phyloP scores from a whole-genome alignment of 495 filamentous ascomycete genomes.

The Hypoxylon cercidicola region DNA sequence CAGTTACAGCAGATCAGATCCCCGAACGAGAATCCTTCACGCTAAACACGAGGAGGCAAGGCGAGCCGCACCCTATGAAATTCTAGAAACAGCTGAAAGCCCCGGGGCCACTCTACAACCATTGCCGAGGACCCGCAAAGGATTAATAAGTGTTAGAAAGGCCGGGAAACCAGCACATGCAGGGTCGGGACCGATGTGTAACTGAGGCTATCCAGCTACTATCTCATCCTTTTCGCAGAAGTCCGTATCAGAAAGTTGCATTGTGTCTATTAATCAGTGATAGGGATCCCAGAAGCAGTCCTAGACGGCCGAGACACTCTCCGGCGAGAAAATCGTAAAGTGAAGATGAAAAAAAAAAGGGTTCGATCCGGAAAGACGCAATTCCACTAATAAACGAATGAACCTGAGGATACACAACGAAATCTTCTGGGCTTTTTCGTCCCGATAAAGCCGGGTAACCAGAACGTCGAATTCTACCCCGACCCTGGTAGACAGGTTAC shows the following conservation, averaged over 20 bases:
- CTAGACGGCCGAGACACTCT: background rate
- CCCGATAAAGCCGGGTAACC: conserved; percentile 25
- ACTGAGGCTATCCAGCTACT: conserved; percentile 3
- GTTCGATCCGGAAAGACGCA: conserved; percentile 4
- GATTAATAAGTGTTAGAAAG: conserved; percentile 6
- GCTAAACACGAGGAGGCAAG: background rate
- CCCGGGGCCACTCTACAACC: conserved; percentile 6
- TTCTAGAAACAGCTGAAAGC: conserved; percentile 14
- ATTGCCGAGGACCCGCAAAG: conserved; percentile 24
- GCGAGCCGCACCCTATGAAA: conserved; percentile 2
- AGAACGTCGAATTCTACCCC: conserved; percentile 29
- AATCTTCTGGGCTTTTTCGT: conserved; percentile 22
- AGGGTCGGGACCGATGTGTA: background rate
- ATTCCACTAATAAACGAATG: background rate
- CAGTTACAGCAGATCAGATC: conserved; percentile 28
- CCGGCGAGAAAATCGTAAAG: background rate
- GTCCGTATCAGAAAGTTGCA: conserved; percentile 10
- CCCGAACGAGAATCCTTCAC: conserved; percentile 1
- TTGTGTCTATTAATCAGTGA: conserved; percentile 14
- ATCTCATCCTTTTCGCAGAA: conserved; percentile 7
- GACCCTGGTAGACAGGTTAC: conserved; percentile 31
- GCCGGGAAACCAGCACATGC: conserved; percentile 9
- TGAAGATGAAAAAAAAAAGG: background rate
- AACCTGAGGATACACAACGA: background rate
- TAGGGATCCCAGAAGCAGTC: conserved; percentile 16